Percentiles rank a stretch among this genome's conserved stretches.
phyloP scores from a whole-genome alignment of 768 basidiomycete species.

The Punctularia strigosozonata region DNA sequence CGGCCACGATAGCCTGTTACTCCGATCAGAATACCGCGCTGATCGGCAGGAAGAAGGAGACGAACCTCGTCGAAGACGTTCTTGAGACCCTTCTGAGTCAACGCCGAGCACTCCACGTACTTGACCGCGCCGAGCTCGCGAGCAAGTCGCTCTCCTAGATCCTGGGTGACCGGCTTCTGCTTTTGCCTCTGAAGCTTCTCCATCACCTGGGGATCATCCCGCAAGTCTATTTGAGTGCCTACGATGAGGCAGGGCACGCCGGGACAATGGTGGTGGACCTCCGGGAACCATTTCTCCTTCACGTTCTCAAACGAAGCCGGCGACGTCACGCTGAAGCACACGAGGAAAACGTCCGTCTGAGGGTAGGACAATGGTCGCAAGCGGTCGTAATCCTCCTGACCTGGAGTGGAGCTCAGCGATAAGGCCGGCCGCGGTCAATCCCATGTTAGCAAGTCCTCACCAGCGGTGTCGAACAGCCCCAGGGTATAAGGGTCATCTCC shows the following conservation, averaged over 20 bases:
- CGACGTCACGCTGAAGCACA: constrained; percentile 98
- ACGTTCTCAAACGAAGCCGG: constrained; percentile 99
- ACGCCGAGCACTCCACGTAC: constrained; percentile 97
- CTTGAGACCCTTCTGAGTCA: constrained; percentile 99
- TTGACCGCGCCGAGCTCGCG: constrained; percentile 96
- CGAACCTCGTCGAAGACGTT: constrained; percentile 99
- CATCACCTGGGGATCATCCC: constrained; percentile 85
- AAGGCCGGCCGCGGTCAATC: background rate
- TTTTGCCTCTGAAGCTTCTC: constrained; percentile 96
- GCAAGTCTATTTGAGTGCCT: constrained; percentile 94
- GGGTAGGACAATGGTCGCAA: constrained; percentile 98
- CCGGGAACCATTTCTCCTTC: constrained; percentile 99
- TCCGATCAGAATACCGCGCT: constrained; percentile 2
- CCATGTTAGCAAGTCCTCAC: constrained; percentile 35
- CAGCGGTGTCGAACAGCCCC: constrained; percentile 97
- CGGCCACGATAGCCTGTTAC: constrained; percentile 89
- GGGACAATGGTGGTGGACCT: constrained; percentile 99
- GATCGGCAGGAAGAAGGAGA: constrained; percentile 8
- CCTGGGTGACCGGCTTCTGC: constrained; percentile 80
- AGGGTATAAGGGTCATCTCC: constrained; percentile 98
- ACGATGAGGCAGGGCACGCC: constrained; percentile 99
- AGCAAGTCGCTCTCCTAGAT: constrained; percentile 91
- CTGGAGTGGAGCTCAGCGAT: constrained; percentile 26
- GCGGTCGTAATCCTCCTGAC: constrained; percentile 99
- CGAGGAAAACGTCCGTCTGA: constrained; percentile 98